Evolutionary conservation across 371 early-diverging fungal species (phyloP).

Genomic region (Smittium culicis): DNA sequence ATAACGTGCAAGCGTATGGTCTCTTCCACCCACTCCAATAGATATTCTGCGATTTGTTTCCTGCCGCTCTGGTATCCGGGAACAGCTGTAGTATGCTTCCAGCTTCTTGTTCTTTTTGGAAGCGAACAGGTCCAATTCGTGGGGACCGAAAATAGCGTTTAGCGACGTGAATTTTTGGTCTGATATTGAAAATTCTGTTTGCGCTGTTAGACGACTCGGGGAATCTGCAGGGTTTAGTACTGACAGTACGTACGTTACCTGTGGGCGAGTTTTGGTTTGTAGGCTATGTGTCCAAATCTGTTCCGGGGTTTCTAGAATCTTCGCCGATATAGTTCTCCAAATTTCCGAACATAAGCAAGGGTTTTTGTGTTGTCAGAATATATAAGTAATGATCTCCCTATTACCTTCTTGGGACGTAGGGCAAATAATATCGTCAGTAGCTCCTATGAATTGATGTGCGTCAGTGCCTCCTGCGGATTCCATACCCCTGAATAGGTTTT

Average conservation of each 20-base stretch:
- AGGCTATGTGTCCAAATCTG: background rate
- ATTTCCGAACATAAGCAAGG: background rate
- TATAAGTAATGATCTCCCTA: background rate
- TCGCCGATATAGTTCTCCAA: background rate
- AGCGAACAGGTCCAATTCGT: background rate
- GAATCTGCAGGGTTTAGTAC: background rate
- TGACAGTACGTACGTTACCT: background rate
- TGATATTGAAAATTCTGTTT: conserved; percentile 3
- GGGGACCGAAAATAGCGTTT: background rate
- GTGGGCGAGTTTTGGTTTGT: background rate
- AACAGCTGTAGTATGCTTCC: background rate
- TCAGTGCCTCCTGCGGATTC: background rate
- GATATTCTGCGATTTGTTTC: background rate
- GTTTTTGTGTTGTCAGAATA: background rate
- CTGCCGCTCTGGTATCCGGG: background rate
- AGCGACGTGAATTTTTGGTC: background rate
- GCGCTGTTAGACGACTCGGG: background rate
- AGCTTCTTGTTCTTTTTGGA: background rate
- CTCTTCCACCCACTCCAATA: background rate
- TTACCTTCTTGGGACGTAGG: background rate
- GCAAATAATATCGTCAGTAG: background rate
- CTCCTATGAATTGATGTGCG: background rate
- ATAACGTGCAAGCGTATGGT: background rate
- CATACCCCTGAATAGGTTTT: background rate
- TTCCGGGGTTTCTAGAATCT: background rate